A percentile compares a stretch with the other conserved stretches of the same genome.
Evolutionary conservation across 352 stramenopile genomes (phyloP).

Genomic region (Phytopythium kandeliae): DNA sequence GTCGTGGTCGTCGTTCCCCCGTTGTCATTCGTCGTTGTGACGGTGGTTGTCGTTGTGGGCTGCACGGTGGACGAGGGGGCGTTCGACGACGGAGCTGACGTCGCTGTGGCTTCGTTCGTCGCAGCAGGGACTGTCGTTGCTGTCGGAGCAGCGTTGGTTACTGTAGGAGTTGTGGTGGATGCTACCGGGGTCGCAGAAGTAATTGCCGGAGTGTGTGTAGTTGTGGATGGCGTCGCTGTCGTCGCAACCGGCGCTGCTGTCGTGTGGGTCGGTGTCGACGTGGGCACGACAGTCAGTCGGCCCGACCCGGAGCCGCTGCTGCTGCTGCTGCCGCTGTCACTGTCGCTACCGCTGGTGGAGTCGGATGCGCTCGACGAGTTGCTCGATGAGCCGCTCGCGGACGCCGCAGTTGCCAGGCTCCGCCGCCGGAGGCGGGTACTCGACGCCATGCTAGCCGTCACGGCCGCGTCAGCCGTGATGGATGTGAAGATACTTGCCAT

Average conservation of each 20-base stretch:
- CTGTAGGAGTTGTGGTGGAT: too few species aligned
- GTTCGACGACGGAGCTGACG: neutral
- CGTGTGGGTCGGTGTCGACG: neutral
- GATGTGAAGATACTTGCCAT: slow-evolving; percentile 7
- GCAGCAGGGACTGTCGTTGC: neutral
- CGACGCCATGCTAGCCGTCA: neutral
- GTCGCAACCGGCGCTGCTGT: neutral
- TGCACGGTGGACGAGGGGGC: neutral
- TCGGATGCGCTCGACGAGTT: neutral
- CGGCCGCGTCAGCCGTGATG: neutral
- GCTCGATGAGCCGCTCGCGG: neutral
- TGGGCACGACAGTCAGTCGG: neutral
- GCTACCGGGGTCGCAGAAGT: too few species aligned
- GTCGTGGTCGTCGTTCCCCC: neutral
- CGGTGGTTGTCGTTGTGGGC: neutral
- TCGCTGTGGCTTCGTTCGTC: neutral
- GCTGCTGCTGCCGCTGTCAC: neutral
- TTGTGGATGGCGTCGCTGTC: slow-evolving; percentile 6
- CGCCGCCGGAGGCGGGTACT: slow-evolving; percentile 3
- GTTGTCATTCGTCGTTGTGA: neutral
- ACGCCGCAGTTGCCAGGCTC: neutral
- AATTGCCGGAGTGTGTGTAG: slow-evolving; percentile 10
- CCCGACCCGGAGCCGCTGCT: neutral
- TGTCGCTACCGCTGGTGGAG: neutral
- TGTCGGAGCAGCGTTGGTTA: neutral